Percentiles rank a stretch among this genome's conserved stretches.
These are phyloP conservation scores for Diaporthe citri DNA, from an alignment of 2,329 filamentous ascomycete genomes.

Conservation along the genomic window DNA sequence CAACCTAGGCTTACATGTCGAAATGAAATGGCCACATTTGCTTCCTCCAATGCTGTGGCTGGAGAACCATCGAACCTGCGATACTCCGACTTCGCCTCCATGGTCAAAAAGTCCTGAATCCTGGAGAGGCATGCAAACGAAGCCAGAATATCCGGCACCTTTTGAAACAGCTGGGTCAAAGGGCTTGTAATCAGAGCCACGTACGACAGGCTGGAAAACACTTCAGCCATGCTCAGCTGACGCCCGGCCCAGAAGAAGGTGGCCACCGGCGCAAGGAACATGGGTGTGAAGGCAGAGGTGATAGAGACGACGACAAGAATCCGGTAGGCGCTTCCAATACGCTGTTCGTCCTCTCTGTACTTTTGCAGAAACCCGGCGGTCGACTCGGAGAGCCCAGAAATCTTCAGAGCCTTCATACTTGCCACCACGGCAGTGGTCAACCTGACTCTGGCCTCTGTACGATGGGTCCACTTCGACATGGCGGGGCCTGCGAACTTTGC, in stretches of 20 bases:
- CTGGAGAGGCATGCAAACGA: conserved; percentile 36
- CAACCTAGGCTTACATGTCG: conserved; percentile 45
- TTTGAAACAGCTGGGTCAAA: conserved; percentile 41
- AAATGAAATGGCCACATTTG: conserved; percentile 29
- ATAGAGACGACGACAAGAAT: conserved; percentile 40
- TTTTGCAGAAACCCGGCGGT: conserved; percentile 48
- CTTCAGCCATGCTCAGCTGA: conserved; percentile 10
- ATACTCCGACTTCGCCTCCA: conserved; percentile 34
- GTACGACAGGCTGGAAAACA: conserved; percentile 38
- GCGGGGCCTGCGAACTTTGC: conserved; percentile 49
- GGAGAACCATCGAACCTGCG: neutral
- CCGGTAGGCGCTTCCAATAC: conserved; percentile 46
- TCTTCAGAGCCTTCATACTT: conserved; percentile 36
- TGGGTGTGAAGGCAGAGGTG: conserved; percentile 39
- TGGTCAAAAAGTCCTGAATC: conserved; percentile 39
- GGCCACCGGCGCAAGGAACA: conserved; percentile 23
- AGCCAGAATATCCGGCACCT: conserved; percentile 40
- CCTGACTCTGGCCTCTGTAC: conserved; percentile 40
- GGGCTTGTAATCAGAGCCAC: conserved; percentile 37
- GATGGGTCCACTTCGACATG: conserved; percentile 46
- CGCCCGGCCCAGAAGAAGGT: conserved; percentile 32
- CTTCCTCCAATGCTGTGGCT: neutral
- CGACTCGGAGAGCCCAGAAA: conserved; percentile 38
- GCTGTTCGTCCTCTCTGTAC: conserved; percentile 48
- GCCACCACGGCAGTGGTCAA: conserved; percentile 41